phyloP scores from a whole-genome alignment of 306 rosid genomes.

The Cotoneaster glaucophyllus region DNA sequence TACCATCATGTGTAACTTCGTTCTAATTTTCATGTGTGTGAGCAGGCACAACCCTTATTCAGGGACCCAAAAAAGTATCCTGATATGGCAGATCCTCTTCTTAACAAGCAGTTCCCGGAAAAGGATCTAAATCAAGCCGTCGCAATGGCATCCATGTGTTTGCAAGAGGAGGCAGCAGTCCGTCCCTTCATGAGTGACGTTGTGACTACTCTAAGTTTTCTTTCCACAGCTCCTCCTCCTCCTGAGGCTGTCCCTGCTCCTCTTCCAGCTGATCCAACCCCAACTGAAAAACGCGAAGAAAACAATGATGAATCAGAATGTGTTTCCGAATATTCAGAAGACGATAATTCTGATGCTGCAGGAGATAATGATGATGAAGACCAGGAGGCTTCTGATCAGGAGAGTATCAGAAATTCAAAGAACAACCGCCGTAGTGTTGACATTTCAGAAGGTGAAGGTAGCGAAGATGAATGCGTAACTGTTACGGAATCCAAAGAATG shows the following conservation, averaged over 20 bases:
- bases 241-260: slow-evolving; percentile 15
- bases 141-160: slow-evolving; percentile 89
- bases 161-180: slow-evolving; percentile 79
- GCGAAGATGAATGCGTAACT: slow-evolving; percentile 13
- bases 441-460: slow-evolving; percentile 1
- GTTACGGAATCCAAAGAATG: slow-evolving; percentile 15
- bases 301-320: not conserved
- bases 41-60: slow-evolving; percentile 75
- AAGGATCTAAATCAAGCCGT: slow-evolving; percentile 88
- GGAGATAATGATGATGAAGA: not conserved
- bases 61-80: slow-evolving; percentile 70
- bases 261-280: slow-evolving; percentile 6
- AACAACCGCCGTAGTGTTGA: not conserved
- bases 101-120: slow-evolving; percentile 48
- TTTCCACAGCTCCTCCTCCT: slow-evolving; percentile 40
- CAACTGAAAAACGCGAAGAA: not conserved
- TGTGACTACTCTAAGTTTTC: slow-evolving; percentile 71
- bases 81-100: slow-evolving; percentile 66
- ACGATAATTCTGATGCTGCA: slow-evolving; percentile 6
- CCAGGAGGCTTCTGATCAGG: not conserved
- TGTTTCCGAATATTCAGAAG: not conserved
- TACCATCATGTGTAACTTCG: not conserved
- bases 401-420: slow-evolving; percentile 17
- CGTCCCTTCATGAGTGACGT: slow-evolving; percentile 89
- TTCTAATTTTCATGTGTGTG: slow-evolving; percentile 1